Evolutionary conservation across 139 green algal species (phyloP), one percentile per base, ranked within the genome.

Genomic region (Nannochloris sp.): DNA sequence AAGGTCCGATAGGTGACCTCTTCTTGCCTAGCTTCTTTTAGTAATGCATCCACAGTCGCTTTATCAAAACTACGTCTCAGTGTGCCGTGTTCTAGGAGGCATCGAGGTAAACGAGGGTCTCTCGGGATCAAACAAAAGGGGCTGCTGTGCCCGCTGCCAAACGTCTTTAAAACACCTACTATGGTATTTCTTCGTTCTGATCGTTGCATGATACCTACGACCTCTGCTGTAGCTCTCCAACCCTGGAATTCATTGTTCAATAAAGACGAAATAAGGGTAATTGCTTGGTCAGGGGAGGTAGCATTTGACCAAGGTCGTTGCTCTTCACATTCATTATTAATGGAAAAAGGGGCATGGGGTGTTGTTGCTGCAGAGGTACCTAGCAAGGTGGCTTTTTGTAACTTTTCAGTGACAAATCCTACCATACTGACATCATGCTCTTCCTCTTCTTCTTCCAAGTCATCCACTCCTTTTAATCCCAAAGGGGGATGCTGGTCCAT

Each of bases 141-240:
- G 42, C 42, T 19, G 42, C 31, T 27, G 27, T 37, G 38, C 29
- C 14, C 15, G 10, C 27, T 12, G 0, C 32, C 59, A 25, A 32
- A 7, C 59, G 6, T 51, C 32, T 32, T 10, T 56, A 92, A 63
- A 36, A 85, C 73, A 9, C 90, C 90, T 4, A 97, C 84, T 1
- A 97, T 30, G 2, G 67, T 61, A 37, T 88, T 72, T 24, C 59
- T 54, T 44, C 33, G 37, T 15, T 62, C 53, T 1, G 80, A 85
- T 0, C 67, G 73, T 62, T 81, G 51, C 33, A 87, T 44, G 2
- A 96, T 81, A 4, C 67, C 80, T 29, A 93, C 89, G 19, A 97
- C 87, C 45, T 82, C 71, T 27, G 65, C 90, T 38, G 80, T 80
- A 0, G 75, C 69, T 3, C 79, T 74, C 71, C 33, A 65, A 23